Base-by-base conservation (phyloP, 108 stramenopile species). In the Bacterosira constricta region DNA sequence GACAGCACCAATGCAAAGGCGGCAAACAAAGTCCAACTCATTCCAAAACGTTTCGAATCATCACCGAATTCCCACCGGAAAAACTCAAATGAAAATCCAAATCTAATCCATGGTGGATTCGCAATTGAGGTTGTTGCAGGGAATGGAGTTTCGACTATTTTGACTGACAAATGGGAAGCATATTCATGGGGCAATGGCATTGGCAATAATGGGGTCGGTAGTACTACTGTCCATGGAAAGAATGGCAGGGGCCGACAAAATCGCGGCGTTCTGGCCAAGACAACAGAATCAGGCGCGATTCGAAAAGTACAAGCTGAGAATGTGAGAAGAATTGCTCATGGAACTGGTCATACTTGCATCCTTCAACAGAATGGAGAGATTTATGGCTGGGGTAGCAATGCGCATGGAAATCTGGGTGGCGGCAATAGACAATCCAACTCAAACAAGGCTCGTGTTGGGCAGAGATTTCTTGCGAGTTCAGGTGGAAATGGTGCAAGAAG, bases 361-460 rank as follows among this genome's bases (percentile, higher is more conserved):
- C n/a, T 63, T 4, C 31, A 37, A 12, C 6, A 8, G 30, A 61
- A 54, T 25, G 47, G 62, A 18, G 36, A 54, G 3, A 38, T 73
- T 3, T 73, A 45, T 26, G 58, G 70, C 32, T 71, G 70, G 70
- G 59, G 70, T 2, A 49, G 50, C 7, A 42, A 56, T 11, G 47
- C 46, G 12, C 30, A 45, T 23, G 45, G 53, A 6, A n/a, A 29
- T 3, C 12, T 68, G 35, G 41, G 51, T 18, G 54, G n/a, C 20
- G 17, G 3, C 6, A 17, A 18, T 29, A 23, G 32, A 4, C 20
- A 25, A 32, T 15, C n/a, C 21, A 26, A 6, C 17, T 35, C 32
- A 15, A 46, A 29, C 26, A 3, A 5, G 20, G 37, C 41, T 44
- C 17, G 11, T 12, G 4, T 13, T 45, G 18, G 47, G 3, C 5